A percentile compares a stretch with the other conserved stretches of the same genome.
Evolutionary conservation across 257 asterid genomes (phyloP).

Genomic region (Salvia rosmarinus): DNA sequence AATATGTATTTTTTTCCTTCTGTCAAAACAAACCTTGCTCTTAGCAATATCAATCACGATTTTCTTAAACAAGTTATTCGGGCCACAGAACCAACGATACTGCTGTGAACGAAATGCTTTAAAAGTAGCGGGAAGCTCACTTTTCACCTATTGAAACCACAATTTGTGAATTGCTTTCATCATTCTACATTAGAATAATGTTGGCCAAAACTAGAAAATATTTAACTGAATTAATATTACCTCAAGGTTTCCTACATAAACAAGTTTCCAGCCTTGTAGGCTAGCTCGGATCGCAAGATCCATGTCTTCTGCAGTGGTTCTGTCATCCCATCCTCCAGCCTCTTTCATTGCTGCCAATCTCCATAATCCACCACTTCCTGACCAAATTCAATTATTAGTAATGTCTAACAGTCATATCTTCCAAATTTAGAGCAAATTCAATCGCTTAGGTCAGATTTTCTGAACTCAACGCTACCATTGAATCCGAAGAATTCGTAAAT

Average conservation of each 20-base stretch:
- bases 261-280: slow-evolving; percentile 48
- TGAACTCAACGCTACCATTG: slow-evolving; percentile 13
- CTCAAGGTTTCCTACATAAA: slow-evolving; percentile 39
- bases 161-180: not conserved
- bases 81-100: slow-evolving; percentile 77
- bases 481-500: slow-evolving; percentile 9
- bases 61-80: slow-evolving; percentile 65
- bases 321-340: slow-evolving; percentile 52
- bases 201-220: not conserved
- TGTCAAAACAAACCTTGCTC: slow-evolving; percentile 49
- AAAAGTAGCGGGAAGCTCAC: slow-evolving; percentile 67
- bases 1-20: not conserved
- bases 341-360: slow-evolving; percentile 44
- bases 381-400: not conserved
- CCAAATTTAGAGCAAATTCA: not conserved
- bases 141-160: slow-evolving; percentile 51
- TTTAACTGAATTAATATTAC: not conserved
- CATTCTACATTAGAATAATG: not conserved
- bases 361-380: slow-evolving; percentile 51
- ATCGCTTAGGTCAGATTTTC: slow-evolving; percentile 1
- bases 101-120: slow-evolving; percentile 69
- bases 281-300: slow-evolving; percentile 51
- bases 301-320: slow-evolving; percentile 51
- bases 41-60: slow-evolving; percentile 52
- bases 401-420: slow-evolving; percentile 6